Percentiles rank a stretch among this genome's conserved stretches.
phyloP scores from a whole-genome alignment of 1,139 yeast genomes.

The Pichia sp. region DNA sequence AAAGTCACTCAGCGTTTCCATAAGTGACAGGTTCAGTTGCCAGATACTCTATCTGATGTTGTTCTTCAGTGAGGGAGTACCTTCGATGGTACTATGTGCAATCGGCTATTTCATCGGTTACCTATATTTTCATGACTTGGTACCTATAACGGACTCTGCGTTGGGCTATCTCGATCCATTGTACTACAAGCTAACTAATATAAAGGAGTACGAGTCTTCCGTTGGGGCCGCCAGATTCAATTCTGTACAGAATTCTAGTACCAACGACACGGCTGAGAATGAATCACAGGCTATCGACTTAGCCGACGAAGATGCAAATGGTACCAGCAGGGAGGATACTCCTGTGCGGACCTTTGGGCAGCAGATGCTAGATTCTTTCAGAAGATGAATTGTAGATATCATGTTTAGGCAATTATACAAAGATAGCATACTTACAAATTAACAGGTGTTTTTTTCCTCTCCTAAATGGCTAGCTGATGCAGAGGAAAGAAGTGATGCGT shows the following conservation, averaged over 20 bases:
- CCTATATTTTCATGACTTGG: constrained; percentile 47
- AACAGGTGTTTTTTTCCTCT: not conserved
- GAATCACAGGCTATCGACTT: constrained; percentile 7
- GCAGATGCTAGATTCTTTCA: constrained; percentile 54
- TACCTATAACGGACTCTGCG: constrained; percentile 59
- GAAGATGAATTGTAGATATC: constrained; percentile 30
- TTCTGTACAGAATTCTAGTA: constrained; percentile 9
- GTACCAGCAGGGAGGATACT: constrained; percentile 41
- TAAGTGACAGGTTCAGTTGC: constrained; percentile 57
- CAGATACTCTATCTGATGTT: constrained; percentile 51
- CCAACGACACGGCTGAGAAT: constrained; percentile 13
- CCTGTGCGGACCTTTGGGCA: constrained; percentile 58
- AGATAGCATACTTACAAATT: not conserved
- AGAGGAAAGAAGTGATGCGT: not conserved
- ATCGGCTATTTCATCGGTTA: constrained; percentile 61
- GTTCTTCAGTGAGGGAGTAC: constrained; percentile 48
- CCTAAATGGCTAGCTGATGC: not conserved
- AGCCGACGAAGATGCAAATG: constrained; percentile 18
- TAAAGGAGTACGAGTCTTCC: constrained; percentile 30
- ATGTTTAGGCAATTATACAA: not conserved
- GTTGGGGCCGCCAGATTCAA: constrained; percentile 18
- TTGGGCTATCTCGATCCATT: constrained; percentile 37
- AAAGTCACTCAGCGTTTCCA: constrained; percentile 33
- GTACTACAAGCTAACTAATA: constrained; percentile 16
- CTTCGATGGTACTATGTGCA: constrained; percentile 47